A percentile compares a stretch with the other conserved stretches of the same genome.
Conservation (phyloP, 2,329 filamentous ascomycete genomes). For the Eutypa lata region DNA sequence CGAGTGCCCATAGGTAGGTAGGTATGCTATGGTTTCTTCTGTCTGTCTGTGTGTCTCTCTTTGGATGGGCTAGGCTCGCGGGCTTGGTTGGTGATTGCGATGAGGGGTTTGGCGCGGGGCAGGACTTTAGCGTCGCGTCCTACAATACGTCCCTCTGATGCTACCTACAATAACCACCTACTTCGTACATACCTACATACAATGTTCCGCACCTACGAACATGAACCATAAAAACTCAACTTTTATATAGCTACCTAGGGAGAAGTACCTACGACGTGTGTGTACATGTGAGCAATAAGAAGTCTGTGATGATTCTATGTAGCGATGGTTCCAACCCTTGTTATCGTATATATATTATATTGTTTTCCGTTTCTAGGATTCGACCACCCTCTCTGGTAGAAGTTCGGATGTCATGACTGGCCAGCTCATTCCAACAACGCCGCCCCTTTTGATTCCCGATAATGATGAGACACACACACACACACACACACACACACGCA, state of each 20-base stretch:
- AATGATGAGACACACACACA: not conserved
- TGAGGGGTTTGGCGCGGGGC: no score
- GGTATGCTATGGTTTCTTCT: not conserved
- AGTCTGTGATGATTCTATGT: no score
- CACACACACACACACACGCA: not conserved
- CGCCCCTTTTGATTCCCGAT: no score
- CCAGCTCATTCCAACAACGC: not conserved
- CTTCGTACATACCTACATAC: no score
- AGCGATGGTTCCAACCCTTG: not conserved
- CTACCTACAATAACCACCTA: no score
- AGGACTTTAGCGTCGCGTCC: no score
- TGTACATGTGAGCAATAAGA: no score
- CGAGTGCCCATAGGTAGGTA: not conserved
- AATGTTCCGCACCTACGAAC: no score
- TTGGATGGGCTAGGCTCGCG: not conserved
- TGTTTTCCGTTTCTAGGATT: not conserved
- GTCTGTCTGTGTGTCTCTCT: not conserved
- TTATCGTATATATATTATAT: not conserved
- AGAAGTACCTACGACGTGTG: no score
- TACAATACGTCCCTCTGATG: not conserved
- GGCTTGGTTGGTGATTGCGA: no score
- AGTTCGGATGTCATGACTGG: not conserved
- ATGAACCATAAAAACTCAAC: no score
- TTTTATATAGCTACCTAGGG: not conserved
- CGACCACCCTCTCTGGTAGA: not conserved